Percentiles rank a stretch among this genome's conserved stretches.
Conservation (phyloP, 1,284 basidiomycete genomes). For the Salmacisia buchloeana region DNA sequence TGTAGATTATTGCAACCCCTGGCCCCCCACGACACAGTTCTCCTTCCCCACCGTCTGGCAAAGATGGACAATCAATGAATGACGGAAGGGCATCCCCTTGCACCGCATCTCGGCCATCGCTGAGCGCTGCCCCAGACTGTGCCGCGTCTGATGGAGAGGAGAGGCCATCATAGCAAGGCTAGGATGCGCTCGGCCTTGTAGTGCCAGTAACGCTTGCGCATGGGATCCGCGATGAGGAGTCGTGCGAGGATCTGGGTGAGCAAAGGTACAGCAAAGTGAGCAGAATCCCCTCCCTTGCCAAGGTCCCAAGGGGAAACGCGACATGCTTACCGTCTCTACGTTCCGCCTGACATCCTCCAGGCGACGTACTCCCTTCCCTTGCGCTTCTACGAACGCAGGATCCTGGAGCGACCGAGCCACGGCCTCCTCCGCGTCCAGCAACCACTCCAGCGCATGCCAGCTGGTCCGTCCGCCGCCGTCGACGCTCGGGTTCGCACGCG, state of each 20-base stretch:
- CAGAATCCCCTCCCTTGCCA: too few relatives aligned
- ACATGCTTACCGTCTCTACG: neutral
- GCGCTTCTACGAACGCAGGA: neutral
- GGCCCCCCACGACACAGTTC: too few relatives aligned
- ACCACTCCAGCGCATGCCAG: slow-evolving; percentile 39
- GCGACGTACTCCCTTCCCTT: neutral
- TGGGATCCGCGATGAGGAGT: slow-evolving; percentile 26
- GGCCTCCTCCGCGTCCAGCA: slow-evolving; percentile 23
- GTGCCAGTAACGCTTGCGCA: slow-evolving; percentile 26
- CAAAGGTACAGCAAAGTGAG: too few relatives aligned
- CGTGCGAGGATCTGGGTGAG: slow-evolving; percentile 13
- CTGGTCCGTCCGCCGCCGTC: slow-evolving; percentile 21
- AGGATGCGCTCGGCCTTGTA: slow-evolving; percentile 19
- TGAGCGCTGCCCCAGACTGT: too few relatives aligned
- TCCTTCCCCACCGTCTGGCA: too few relatives aligned
- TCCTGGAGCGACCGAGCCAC: neutral
- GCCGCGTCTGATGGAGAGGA: neutral
- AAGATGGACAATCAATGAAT: too few relatives aligned
- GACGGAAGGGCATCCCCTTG: too few relatives aligned
- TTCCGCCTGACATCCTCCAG: neutral
- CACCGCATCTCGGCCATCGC: too few relatives aligned
- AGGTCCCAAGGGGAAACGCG: too few relatives aligned
- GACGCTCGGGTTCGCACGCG: slow-evolving; percentile 16
- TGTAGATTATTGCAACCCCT: too few relatives aligned
- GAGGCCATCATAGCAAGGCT: neutral